A percentile compares a stretch with the other conserved stretches of the same genome.
These are phyloP conservation scores for Olyra latifolia DNA, from an alignment of 176 grass and related monocot species.

Conservation along the genomic window DNA sequence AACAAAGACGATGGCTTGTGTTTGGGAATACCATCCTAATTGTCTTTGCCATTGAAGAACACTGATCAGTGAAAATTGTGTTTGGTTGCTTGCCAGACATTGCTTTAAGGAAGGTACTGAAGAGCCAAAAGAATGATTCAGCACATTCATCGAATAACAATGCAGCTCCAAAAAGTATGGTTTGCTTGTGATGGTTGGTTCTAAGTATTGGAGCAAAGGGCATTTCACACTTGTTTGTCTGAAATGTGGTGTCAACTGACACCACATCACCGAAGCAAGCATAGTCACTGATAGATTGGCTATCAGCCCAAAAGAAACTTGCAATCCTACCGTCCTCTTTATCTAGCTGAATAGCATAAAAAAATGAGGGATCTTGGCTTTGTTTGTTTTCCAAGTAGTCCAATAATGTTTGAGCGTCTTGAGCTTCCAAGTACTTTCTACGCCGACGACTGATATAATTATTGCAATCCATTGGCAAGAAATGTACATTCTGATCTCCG, in stretches of 20 bases:
- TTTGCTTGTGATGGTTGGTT: slow-evolving; percentile 57
- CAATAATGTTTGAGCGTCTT: slow-evolving; percentile 6
- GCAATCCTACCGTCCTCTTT: slow-evolving; percentile 29
- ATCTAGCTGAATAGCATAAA: slow-evolving; percentile 49
- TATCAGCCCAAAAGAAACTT: slow-evolving; percentile 53
- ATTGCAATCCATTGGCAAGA: background rate
- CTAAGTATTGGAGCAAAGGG: slow-evolving; percentile 53
- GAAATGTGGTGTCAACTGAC: slow-evolving; percentile 51
- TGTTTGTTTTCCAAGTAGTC: slow-evolving; percentile 33
- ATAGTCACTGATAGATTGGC: slow-evolving; percentile 35
- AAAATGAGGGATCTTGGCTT: slow-evolving; percentile 42
- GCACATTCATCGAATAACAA: slow-evolving; percentile 57
- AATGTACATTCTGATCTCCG: no score
- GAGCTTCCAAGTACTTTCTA: background rate
- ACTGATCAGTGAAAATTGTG: slow-evolving; percentile 43
- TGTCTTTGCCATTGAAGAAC: slow-evolving; percentile 36
- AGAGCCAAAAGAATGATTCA: no score
- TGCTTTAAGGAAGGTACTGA: no score
- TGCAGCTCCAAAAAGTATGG: slow-evolving; percentile 49
- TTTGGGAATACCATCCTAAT: slow-evolving; percentile 34
- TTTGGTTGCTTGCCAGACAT: no score
- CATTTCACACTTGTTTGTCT: slow-evolving; percentile 30
- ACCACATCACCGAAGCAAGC: slow-evolving; percentile 55
- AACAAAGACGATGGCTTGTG: slow-evolving; percentile 46
- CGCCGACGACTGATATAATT: background rate